A percentile compares a stretch with the other conserved stretches of the same genome.
Evolutionary conservation across 1,284 basidiomycete genomes (phyloP).

Genomic region (Ustilago trichophora): DNA sequence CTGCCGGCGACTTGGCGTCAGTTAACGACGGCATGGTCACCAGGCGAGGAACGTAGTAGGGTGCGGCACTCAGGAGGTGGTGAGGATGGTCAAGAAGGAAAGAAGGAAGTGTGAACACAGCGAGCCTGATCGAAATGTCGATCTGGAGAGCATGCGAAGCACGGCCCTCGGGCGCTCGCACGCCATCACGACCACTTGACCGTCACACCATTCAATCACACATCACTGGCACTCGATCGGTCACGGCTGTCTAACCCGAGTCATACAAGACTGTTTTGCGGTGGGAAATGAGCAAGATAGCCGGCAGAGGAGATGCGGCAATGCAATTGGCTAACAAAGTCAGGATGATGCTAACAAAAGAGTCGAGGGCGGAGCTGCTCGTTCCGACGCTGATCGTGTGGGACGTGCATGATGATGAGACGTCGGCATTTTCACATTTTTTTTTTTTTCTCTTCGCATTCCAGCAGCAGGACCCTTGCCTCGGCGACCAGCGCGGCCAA

Average conservation of each 20-base stretch:
- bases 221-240: too few species aligned
- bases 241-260: too few species aligned
- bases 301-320: constrained; percentile 1
- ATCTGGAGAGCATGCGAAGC: too few species aligned
- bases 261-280: neutral
- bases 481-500: constrained; percentile 5
- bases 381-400: constrained; percentile 26
- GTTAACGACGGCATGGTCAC: constrained; percentile 11
- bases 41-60: too few species aligned
- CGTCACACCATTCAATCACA: neutral
- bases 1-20: constrained; percentile 10
- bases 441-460: neutral
- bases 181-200: neutral
- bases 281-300: neutral
- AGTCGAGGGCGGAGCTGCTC: constrained; percentile 15
- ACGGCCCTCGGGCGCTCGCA: too few species aligned
- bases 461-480: neutral
- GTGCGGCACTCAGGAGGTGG: neutral
- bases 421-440: neutral
- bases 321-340: constrained; percentile 9
- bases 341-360: neutral
- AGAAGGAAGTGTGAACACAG: neutral
- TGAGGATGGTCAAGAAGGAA: neutral
- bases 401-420: constrained; percentile 10
- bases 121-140: too few species aligned